Percentiles rank a stretch among this genome's conserved stretches.
phyloP scores from a whole-genome alignment of 345 rosid species.

The Eucalyptus fibrosa region DNA sequence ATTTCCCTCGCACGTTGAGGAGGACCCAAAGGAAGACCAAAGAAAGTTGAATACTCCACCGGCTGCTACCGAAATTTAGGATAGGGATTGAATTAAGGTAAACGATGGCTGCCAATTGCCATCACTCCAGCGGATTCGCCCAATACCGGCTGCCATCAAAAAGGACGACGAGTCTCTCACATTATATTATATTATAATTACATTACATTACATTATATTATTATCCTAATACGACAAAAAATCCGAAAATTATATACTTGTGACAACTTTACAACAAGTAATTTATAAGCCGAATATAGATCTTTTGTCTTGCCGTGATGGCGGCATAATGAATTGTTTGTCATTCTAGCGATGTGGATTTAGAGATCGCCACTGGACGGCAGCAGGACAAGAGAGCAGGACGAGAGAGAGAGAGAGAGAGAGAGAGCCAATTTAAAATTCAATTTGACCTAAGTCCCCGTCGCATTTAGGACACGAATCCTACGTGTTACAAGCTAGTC shows the following conservation, averaged over 20 bases:
- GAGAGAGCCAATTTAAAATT: neutral
- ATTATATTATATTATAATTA: too few relatives aligned
- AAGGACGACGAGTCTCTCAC: too few relatives aligned
- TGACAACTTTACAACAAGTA: fast-evolving
- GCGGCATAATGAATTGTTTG: neutral
- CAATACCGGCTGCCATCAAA: neutral
- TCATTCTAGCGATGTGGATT: neutral
- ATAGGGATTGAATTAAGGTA: neutral
- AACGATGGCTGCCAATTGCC: neutral
- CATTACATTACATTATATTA: too few relatives aligned
- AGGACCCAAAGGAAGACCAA: neutral
- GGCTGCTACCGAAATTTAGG: neutral
- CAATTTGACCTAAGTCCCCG: neutral
- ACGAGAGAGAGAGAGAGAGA: neutral
- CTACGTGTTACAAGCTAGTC: neutral
- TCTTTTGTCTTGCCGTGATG: neutral
- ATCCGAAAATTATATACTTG: too few relatives aligned
- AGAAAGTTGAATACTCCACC: neutral
- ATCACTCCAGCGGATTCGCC: neutral
- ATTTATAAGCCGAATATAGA: neutral
- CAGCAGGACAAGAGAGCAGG: neutral
- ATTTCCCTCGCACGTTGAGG: neutral
- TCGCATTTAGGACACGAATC: neutral
- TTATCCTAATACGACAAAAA: too few relatives aligned
- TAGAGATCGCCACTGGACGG: neutral